Conservation (phyloP, 2,329 filamentous ascomycete species). For the Colletotrichum tropicale region DNA sequence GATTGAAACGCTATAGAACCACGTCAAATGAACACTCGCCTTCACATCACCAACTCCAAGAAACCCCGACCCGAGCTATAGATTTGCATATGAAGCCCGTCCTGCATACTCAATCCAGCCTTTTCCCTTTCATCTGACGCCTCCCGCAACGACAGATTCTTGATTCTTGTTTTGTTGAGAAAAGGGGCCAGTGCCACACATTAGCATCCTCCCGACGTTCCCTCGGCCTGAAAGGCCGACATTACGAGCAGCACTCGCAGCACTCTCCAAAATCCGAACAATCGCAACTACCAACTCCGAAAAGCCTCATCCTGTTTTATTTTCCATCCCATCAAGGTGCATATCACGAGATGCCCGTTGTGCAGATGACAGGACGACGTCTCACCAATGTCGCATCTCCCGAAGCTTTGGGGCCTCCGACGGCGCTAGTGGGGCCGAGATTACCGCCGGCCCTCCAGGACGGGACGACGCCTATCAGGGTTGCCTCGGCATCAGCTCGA, state of each 20-base stretch:
- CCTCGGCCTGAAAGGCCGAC: background rate
- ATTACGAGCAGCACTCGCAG: background rate
- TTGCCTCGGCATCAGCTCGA: background rate
- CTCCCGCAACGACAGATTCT: fast-evolving
- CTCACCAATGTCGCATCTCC: background rate
- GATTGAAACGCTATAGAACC: too few relatives aligned
- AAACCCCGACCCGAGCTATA: too few relatives aligned
- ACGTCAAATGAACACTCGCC: too few relatives aligned
- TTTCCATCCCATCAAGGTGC: background rate
- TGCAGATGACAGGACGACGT: background rate
- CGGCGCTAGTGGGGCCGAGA: background rate
- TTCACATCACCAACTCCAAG: too few relatives aligned
- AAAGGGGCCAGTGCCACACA: too few relatives aligned
- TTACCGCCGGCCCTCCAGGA: background rate
- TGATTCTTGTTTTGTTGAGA: too few relatives aligned
- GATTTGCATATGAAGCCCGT: too few relatives aligned
- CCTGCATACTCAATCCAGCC: too few relatives aligned
- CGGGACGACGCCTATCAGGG: background rate
- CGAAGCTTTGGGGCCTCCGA: background rate
- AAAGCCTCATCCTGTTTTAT: background rate
- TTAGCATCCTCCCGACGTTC: too few relatives aligned
- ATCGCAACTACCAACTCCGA: background rate
- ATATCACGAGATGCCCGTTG: background rate
- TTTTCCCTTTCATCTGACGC: too few relatives aligned
- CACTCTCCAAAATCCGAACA: background rate